Conservation (phyloP, 192 early-diverging fungal species). For the Coemansia umbellata region DNA sequence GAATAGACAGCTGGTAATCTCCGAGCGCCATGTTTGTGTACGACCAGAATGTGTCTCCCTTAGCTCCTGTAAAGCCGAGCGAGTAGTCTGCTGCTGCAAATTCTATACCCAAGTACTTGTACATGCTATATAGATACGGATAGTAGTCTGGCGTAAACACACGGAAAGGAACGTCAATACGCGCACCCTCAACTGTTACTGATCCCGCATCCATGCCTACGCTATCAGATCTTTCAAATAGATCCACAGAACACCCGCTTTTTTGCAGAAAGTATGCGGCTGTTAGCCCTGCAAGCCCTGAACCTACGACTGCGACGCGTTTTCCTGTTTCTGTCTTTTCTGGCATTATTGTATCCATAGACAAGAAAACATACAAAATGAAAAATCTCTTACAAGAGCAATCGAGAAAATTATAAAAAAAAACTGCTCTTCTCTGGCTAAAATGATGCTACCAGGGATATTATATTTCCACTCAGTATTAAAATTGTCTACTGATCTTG, state of each 20-base stretch:
- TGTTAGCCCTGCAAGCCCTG: conserved; percentile 45
- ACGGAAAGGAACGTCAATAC: conserved; percentile 50
- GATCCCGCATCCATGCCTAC: conserved; percentile 48
- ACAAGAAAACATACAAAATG: background rate
- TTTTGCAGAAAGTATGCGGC: conserved; percentile 35
- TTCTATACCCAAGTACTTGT: conserved; percentile 29
- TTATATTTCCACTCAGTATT: too few species aligned
- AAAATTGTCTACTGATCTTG: too few species aligned
- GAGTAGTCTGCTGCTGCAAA: conserved; percentile 45
- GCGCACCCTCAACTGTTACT: conserved; percentile 31
- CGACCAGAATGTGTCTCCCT: conserved; percentile 27
- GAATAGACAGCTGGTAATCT: conserved; percentile 24
- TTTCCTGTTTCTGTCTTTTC: conserved; percentile 1
- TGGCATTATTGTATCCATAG: background rate
- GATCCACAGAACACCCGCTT: conserved; percentile 26
- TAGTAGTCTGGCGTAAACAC: conserved; percentile 50
- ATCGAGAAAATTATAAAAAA: too few species aligned
- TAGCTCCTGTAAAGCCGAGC: conserved; percentile 22
- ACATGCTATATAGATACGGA: conserved; percentile 35
- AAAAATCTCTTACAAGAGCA: too few species aligned
- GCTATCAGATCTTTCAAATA: conserved; percentile 27
- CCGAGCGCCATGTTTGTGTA: conserved; percentile 35
- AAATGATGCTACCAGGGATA: too few species aligned
- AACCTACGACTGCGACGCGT: conserved; percentile 41
- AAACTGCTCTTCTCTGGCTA: too few species aligned